A percentile compares a stretch with the other conserved stretches of the same genome.
Evolutionary conservation across 305 asterid genomes (phyloP).

Genomic region (Fraxinus greggii): DNA sequence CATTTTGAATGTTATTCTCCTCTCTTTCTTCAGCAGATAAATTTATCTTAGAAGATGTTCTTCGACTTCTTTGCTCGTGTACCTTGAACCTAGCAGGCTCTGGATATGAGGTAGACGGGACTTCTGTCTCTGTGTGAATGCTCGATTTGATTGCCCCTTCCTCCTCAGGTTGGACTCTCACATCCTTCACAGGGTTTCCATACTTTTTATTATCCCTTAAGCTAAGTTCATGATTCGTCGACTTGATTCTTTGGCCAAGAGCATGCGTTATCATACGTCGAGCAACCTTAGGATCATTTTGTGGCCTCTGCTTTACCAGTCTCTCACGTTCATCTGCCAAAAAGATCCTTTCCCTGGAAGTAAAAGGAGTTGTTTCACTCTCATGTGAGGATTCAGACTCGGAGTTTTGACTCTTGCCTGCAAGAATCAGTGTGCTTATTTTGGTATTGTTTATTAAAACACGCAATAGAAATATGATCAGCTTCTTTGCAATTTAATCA

Average conservation of each 20-base stretch:
- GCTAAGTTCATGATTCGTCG: slow-evolving; percentile 30
- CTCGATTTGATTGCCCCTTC: slow-evolving; percentile 23
- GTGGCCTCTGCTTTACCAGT: slow-evolving; percentile 63
- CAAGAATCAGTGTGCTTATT: slow-evolving; percentile 15
- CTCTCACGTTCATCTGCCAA: slow-evolving; percentile 43
- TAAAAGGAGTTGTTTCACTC: slow-evolving; percentile 67
- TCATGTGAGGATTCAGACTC: slow-evolving; percentile 52
- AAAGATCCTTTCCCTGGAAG: slow-evolving; percentile 70
- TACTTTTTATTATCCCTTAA: slow-evolving; percentile 26
- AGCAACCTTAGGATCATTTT: slow-evolving; percentile 67
- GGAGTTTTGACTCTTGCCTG: slow-evolving; percentile 35
- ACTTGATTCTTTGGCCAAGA: slow-evolving; percentile 67
- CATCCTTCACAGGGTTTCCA: slow-evolving; percentile 29
- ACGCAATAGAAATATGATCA: background rate
- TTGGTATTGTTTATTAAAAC: background rate
- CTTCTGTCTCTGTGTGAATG: slow-evolving; percentile 22
- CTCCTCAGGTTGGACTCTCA: slow-evolving; percentile 26
- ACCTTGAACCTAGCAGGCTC: slow-evolving; percentile 29
- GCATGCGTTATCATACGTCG: slow-evolving; percentile 92
- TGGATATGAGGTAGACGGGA: slow-evolving; percentile 25
- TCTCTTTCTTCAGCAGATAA: slow-evolving; percentile 28
- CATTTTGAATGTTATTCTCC: slow-evolving; percentile 31
- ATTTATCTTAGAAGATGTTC: slow-evolving; percentile 20
- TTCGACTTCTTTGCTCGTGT: slow-evolving; percentile 24
- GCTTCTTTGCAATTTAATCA: background rate